phyloP scores from a whole-genome alignment of 257 asterid species.

The Echites panduratus region DNA sequence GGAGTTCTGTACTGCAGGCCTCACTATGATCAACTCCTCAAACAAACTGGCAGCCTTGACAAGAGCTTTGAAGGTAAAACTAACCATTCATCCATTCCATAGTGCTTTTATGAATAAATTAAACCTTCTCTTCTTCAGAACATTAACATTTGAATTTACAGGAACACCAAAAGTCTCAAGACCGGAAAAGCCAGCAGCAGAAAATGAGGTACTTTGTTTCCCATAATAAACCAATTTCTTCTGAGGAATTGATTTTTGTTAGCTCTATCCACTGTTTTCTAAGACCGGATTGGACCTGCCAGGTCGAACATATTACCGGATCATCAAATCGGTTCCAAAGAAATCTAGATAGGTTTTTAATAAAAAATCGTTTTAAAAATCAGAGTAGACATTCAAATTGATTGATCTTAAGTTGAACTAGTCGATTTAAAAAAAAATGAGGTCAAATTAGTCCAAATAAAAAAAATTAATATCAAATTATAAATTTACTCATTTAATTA shows the following conservation, averaged over 20 bases:
- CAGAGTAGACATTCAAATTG: no score
- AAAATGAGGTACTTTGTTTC: conserved; percentile 43
- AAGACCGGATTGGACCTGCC: no score
- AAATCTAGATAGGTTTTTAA: no score
- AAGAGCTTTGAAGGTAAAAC: conserved; percentile 65
- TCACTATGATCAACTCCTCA: conserved; percentile 67
- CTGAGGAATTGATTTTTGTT: neutral
- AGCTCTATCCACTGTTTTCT: no score
- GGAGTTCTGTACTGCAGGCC: conserved; percentile 73
- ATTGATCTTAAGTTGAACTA: no score
- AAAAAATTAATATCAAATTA: no score
- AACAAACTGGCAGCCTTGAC: conserved; percentile 78
- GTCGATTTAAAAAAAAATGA: no score
- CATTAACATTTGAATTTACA: conserved; percentile 5
- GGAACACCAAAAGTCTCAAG: conserved; percentile 51
- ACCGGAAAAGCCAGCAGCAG: conserved; percentile 42
- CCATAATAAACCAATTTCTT: neutral
- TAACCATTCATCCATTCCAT: neutral
- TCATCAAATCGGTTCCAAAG: no score
- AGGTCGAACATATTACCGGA: no score
- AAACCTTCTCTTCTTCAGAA: neutral
- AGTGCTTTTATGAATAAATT: neutral
- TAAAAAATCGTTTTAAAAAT: no score
- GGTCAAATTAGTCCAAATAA: no score
- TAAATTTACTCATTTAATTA: no score